Base-by-base conservation (phyloP, 2,329 filamentous ascomycete genomes). In the Xylariaceae sp. region DNA sequence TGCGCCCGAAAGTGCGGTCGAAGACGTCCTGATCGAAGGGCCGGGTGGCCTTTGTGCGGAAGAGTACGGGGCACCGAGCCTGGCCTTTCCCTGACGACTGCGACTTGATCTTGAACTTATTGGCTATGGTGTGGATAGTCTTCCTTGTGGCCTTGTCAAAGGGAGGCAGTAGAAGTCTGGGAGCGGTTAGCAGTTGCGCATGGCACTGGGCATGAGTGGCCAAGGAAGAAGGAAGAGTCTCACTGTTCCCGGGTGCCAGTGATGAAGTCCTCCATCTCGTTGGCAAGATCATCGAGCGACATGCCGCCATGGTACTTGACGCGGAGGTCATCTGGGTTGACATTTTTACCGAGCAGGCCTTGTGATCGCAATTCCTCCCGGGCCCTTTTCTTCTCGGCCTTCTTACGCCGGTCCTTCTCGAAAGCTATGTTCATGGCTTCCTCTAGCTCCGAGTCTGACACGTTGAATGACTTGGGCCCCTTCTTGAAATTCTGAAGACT, bases 91-190 rank as follows among this genome's bases (percentile, higher is more conserved):
- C 90, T 14, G 75, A 72, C 0, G 89, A 95, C 52, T 89, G 86
- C 3, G 89, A 94, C 43, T 82, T 90, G 39, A 96, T 64, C 12
- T 77, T 79, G 53, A 95, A 76, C 23, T 72, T 71, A 48, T 75
- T 75, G 10, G 86, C 87, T 24, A 94, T 59, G 38, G 86, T 75
- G 55, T 98, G 92, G 13, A 96, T 70, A 5, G 78, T 64, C 55
- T 86, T 89, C 31, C 92, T 80, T 24, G 80, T 73, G 28, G 72
- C 61, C 40, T 87, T 85, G 36, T 85, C 78, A 79, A 96, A 93
- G 0, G 90, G 86, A 3, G 90, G 86, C 16, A 96, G 66, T 4
- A 77, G 65, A 5, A 92, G 67, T 29, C 83, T 88, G 43, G 21
- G 5, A 18, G n/a, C 19, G 16, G 18, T 37, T 35, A 38, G 29